phyloP scores from a whole-genome alignment of 2,329 filamentous ascomycete genomes.

The Xylaria sp. region DNA sequence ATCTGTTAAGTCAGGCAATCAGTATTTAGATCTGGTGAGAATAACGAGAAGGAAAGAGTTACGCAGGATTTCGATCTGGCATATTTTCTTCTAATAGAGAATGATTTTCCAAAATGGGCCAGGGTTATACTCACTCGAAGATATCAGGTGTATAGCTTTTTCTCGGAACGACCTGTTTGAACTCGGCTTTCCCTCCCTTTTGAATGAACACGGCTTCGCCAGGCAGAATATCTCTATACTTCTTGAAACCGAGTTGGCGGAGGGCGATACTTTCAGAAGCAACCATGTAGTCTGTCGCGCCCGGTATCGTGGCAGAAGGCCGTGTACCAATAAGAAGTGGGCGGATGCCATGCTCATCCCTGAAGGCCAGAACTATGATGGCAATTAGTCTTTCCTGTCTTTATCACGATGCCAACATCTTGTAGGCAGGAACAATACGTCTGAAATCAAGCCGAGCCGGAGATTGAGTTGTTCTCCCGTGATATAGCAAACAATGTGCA shows the following conservation, averaged over 20 bases:
- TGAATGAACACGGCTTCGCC: conserved; percentile 81
- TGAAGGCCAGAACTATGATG: conserved; percentile 48
- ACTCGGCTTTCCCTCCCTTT: conserved; percentile 75
- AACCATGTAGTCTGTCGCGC: conserved; percentile 80
- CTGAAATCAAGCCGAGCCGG: not conserved
- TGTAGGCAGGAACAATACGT: not conserved
- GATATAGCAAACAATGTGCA: not conserved
- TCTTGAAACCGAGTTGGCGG: conserved; percentile 74
- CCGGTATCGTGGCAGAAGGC: conserved; percentile 63
- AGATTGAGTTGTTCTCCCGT: not conserved
- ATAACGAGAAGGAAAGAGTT: not conserved
- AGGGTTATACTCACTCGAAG: conserved; percentile 31
- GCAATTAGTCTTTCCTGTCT: not conserved
- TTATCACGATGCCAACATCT: not conserved
- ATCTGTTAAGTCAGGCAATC: conserved; percentile 54
- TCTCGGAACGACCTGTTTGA: conserved; percentile 72
- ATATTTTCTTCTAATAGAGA: too few species aligned
- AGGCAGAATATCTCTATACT: conserved; percentile 75
- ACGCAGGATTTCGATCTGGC: not conserved
- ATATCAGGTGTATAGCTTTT: conserved; percentile 74
- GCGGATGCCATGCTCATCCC: conserved; percentile 82
- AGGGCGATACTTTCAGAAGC: conserved; percentile 82
- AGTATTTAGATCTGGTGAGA: not conserved
- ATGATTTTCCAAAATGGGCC: too few species aligned
- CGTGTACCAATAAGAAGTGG: conserved; percentile 78